Base-by-base conservation (phyloP, 495 filamentous ascomycete species). In the Bombardia bombarda region DNA sequence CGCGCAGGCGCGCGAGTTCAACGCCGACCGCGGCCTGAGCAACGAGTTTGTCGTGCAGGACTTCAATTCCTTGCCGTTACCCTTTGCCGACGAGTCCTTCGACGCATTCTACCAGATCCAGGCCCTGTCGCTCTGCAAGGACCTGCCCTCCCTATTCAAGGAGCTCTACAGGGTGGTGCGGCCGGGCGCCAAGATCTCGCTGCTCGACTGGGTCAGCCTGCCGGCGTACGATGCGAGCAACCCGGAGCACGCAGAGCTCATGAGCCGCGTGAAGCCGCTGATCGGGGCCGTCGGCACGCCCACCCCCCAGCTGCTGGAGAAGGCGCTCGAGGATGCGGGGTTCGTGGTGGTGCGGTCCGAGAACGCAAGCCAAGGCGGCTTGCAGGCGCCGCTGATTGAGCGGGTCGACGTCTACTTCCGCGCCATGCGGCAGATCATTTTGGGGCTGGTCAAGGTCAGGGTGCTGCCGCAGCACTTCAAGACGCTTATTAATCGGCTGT, bases 31-130 rank as follows among this genome's bases (percentile, higher is more conserved):
- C 22, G 67, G 70, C 3, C 67, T 76, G 42, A 26, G 41, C 24
- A 81, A 81, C 50, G 60, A 58, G 40, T 81, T 81, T 50, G 56
- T 78, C 43, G 62, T 67, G 17, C 70, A 70, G 47, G 76, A 80
- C 47, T 74, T 79, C 58, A 81, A 81, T 56, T 60, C 57, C 40
- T 66, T 79, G 21, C 77, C 77, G 3, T 62, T 80, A 7, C 77
- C 77, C 7, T 78, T 81, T 38, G 70, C 52, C 14, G 67, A 78
- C 51, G 62, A 60, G 35, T 62, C 62, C 46, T 79, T 81, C 61
- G 75, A 81, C 40, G 77, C 69, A 43, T 78, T 81, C 51, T 81
- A 81, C 62, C 72, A 81, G 64, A 80, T 81, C 58, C 77, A 81
- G 47, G 77, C 77, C 1, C 64, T 80, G 32, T 76, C 72, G 42